A percentile compares a stretch with the other conserved stretches of the same genome.
Conservation (phyloP, 2,329 filamentous ascomycete genomes). For the Lizonia empirigonia region DNA sequence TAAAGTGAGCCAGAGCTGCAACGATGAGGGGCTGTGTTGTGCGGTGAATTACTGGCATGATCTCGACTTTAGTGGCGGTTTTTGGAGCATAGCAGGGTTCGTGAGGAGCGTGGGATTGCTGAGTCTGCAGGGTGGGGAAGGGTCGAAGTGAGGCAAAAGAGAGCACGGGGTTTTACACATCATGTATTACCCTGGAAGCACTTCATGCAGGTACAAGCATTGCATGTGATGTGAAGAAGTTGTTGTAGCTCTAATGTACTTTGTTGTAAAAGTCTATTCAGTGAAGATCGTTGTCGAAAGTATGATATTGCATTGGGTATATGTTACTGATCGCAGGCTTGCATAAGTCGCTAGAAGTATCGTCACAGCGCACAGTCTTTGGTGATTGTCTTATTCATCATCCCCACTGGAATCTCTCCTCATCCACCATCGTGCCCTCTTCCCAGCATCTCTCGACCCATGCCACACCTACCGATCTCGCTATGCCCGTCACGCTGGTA, state of each 20-base stretch:
- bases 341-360: too few species aligned
- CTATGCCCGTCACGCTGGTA: conserved; percentile 54
- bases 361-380: too few species aligned
- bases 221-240: too few species aligned
- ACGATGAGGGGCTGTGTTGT: conserved; percentile 72
- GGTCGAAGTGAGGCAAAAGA: too few species aligned
- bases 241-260: too few species aligned
- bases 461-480: conserved; percentile 68
- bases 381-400: too few species aligned
- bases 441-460: conserved; percentile 86
- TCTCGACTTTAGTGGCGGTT: conserved; percentile 73
- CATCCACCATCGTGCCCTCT: conserved; percentile 78
- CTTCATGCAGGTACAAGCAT: too few species aligned
- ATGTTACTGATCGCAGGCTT: too few species aligned
- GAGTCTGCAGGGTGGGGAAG: conserved; percentile 18
- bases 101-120: conserved; percentile 42
- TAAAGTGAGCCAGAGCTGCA: conserved; percentile 75
- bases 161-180: not conserved
- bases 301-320: too few species aligned
- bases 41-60: conserved; percentile 90
- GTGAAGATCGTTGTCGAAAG: too few species aligned
- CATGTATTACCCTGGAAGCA: too few species aligned
- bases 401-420: conserved; percentile 54
- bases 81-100: conserved; percentile 68
- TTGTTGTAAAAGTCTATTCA: too few species aligned